A percentile compares a stretch with the other conserved stretches of the same genome.
These are phyloP conservation scores for Diaporthe nobilis DNA, from an alignment of 2,329 filamentous ascomycete species.

Conservation along the genomic window DNA sequence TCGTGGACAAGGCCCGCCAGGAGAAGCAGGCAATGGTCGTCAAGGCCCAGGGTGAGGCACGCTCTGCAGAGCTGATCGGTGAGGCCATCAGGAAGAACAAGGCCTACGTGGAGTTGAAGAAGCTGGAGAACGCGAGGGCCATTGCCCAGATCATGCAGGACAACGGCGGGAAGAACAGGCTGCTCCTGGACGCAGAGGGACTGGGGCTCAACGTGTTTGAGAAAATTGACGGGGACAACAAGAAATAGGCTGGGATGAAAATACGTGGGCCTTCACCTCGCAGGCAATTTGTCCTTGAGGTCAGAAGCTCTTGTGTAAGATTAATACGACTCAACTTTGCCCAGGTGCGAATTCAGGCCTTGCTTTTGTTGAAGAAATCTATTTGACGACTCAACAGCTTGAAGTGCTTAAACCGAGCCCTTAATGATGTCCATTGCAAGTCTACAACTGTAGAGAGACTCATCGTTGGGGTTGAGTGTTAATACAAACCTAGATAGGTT, in stretches of 20 bases:
- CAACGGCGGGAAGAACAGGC: conserved; percentile 87
- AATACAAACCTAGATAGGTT: not conserved
- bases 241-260: conserved; percentile 57
- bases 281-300: not conserved
- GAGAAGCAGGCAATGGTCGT: conserved; percentile 99
- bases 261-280: conserved; percentile 35
- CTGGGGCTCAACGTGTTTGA: conserved; percentile 90
- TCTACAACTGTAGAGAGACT: not conserved
- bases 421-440: not conserved
- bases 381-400: not conserved
- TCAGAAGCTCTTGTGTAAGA: conserved; percentile 38
- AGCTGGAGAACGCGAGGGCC: conserved; percentile 94
- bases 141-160: conserved; percentile 94
- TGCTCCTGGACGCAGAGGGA: conserved; percentile 92
- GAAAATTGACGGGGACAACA: conserved; percentile 58
- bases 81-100: conserved; percentile 99
- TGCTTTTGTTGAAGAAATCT: too few relatives aligned
- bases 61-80: conserved; percentile 97
- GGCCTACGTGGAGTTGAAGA: conserved; percentile 95
- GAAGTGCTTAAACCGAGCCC: not conserved
- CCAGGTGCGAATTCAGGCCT: conserved; percentile 35
- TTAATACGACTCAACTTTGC: conserved; percentile 39
- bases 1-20: conserved; percentile 98
- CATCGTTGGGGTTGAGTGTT: not conserved
- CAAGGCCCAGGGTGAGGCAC: conserved; percentile 97